These are phyloP conservation scores for Podaxis sp. DNA, from an alignment of 768 basidiomycete genomes.

Conservation along the genomic window DNA sequence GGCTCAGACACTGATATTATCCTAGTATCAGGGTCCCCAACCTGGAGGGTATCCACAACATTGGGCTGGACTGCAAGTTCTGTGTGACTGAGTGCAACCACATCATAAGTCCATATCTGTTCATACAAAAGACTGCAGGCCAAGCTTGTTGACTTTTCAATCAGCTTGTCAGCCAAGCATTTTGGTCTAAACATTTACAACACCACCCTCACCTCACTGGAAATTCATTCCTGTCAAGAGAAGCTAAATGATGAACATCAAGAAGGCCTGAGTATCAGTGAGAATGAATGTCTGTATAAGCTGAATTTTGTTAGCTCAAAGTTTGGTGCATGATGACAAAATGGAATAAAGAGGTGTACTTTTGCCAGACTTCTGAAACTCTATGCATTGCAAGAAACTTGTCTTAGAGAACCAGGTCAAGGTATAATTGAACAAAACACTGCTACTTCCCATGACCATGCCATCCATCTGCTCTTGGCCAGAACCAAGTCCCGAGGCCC, in stretches of 20 bases:
- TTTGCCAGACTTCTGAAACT: too few relatives aligned
- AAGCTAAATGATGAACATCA: neutral
- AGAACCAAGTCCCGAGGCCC: too few relatives aligned
- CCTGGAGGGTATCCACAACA: neutral
- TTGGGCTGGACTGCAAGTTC: neutral
- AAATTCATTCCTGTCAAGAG: neutral
- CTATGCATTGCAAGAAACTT: too few relatives aligned
- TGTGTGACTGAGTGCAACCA: neutral
- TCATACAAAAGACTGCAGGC: neutral
- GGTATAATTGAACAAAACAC: too few relatives aligned
- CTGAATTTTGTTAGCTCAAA: too few relatives aligned
- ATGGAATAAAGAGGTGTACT: too few relatives aligned
- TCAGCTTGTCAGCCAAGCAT: neutral
- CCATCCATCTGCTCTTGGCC: too few relatives aligned
- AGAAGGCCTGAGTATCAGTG: too few relatives aligned
- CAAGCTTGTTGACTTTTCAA: neutral
- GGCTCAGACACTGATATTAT: neutral
- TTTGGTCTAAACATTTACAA: neutral
- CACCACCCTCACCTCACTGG: neutral
- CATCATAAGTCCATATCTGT: neutral
- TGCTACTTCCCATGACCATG: too few relatives aligned
- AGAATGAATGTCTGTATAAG: too few relatives aligned
- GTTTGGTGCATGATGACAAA: too few relatives aligned
- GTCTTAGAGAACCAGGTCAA: too few relatives aligned
- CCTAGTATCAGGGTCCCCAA: neutral